These are phyloP conservation scores for Lactifluus echinatus DNA, from an alignment of 768 basidiomycete genomes.

Conservation along the genomic window DNA sequence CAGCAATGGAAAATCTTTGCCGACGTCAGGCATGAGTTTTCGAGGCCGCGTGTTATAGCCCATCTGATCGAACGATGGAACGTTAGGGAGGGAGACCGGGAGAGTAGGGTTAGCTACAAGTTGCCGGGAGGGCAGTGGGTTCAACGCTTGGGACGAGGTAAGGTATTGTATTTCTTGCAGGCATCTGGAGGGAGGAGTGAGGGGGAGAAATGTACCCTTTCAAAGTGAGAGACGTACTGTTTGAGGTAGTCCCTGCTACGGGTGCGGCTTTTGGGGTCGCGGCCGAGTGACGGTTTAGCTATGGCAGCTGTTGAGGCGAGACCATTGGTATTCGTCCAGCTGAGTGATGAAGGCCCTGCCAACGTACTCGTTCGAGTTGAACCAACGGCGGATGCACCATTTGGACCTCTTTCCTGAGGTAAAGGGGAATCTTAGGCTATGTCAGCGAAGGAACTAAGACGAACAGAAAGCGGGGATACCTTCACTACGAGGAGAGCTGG, in stretches of 20 bases:
- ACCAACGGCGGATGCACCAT: constrained; percentile 34
- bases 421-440: constrained; percentile 56
- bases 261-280: constrained; percentile 94
- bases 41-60: constrained; percentile 73
- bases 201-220: constrained; percentile 63
- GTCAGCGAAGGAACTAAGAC: constrained; percentile 12
- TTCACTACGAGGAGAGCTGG: constrained; percentile 81
- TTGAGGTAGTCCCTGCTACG: constrained; percentile 95
- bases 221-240: constrained; percentile 81
- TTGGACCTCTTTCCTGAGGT: constrained; percentile 46
- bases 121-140: constrained; percentile 86
- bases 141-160: constrained; percentile 95
- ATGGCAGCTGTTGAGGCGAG: constrained; percentile 34
- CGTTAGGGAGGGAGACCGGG: constrained; percentile 58
- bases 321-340: constrained; percentile 38
- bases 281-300: constrained; percentile 68
- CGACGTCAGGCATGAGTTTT: constrained; percentile 67
- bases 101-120: constrained; percentile 58
- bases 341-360: constrained; percentile 35
- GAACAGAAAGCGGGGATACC: constrained; percentile 35
- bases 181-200: constrained; percentile 46
- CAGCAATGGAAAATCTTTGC: constrained; percentile 58
- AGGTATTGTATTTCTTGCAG: constrained; percentile 97
- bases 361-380: constrained; percentile 48
- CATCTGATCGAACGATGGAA: constrained; percentile 65